phyloP scores from a whole-genome alignment of 768 basidiomycete genomes.

The Phaeotremella skinneri region DNA sequence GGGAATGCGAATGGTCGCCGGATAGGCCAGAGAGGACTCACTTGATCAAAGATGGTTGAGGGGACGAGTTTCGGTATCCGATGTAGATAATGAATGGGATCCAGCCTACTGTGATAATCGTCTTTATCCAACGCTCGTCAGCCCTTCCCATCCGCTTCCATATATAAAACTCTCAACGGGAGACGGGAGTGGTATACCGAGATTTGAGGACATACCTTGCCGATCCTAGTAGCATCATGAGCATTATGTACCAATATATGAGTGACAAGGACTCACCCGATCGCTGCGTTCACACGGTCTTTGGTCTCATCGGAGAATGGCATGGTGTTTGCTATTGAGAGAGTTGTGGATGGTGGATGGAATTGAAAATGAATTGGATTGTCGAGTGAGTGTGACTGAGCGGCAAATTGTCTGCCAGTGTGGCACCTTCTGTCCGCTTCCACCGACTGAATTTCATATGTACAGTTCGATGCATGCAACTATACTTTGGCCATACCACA shows the following conservation, averaged over 20 bases:
- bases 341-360: background rate
- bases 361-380: background rate
- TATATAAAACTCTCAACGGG: background rate
- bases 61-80: slow-evolving; percentile 87
- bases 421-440: background rate
- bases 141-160: background rate
- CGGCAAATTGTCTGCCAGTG: background rate
- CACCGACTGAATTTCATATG: too few species aligned
- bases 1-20: background rate
- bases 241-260: background rate
- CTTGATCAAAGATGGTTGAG: slow-evolving; percentile 94
- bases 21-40: slow-evolving; percentile 55
- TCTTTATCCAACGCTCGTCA: slow-evolving; percentile 55
- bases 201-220: slow-evolving; percentile 37
- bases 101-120: slow-evolving; percentile 89
- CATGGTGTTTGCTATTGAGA: slow-evolving; percentile 29
- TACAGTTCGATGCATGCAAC: too few species aligned
- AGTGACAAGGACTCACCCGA: slow-evolving; percentile 35
- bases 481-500: too few species aligned
- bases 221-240: slow-evolving; percentile 30
- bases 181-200: background rate
- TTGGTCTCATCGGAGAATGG: slow-evolving; percentile 51
- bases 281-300: slow-evolving; percentile 48
- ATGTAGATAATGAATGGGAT: slow-evolving; percentile 95
- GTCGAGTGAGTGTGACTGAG: background rate